phyloP scores from a whole-genome alignment of 179 eudicot species.

The Dionaea muscipula region DNA sequence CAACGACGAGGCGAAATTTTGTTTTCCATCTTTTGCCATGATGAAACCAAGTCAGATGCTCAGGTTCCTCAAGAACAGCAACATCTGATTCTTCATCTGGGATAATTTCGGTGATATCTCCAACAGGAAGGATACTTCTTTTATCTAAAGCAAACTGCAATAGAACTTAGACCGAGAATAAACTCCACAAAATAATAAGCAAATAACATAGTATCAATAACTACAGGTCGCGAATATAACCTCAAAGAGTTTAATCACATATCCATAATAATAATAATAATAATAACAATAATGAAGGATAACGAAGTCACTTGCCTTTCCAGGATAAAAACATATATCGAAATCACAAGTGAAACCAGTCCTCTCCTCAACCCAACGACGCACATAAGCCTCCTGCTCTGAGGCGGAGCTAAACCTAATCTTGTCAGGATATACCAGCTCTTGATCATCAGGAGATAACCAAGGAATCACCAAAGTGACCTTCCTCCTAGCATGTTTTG shows the following conservation, averaged over 20 bases:
- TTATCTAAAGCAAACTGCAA: constrained; percentile 68
- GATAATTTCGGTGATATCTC: constrained; percentile 73
- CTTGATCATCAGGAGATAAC: constrained; percentile 67
- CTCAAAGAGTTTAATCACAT: no score
- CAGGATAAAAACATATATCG: constrained; percentile 68
- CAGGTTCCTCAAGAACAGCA: constrained; percentile 98
- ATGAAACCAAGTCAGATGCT: constrained; percentile 98
- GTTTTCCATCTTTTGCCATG: constrained; percentile 92
- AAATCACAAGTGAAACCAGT: constrained; percentile 44
- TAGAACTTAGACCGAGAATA: neutral
- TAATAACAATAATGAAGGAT: neutral
- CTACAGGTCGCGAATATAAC: no score
- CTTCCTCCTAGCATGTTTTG: constrained; percentile 47
- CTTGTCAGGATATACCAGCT: constrained; percentile 59
- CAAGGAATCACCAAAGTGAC: constrained; percentile 87
- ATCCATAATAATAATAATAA: no score
- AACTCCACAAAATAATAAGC: neutral
- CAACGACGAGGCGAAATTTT: constrained; percentile 69
- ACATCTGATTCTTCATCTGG: constrained; percentile 87
- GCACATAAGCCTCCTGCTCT: constrained; percentile 72
- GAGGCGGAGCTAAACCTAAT: constrained; percentile 43
- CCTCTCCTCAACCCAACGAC: constrained; percentile 76
- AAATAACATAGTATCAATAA: no score
- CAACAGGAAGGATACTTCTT: constrained; percentile 86
- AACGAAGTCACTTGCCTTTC: constrained; percentile 33